Base-by-base conservation (phyloP, 2,329 filamentous ascomycete species). In the Fusarium buxicola region DNA sequence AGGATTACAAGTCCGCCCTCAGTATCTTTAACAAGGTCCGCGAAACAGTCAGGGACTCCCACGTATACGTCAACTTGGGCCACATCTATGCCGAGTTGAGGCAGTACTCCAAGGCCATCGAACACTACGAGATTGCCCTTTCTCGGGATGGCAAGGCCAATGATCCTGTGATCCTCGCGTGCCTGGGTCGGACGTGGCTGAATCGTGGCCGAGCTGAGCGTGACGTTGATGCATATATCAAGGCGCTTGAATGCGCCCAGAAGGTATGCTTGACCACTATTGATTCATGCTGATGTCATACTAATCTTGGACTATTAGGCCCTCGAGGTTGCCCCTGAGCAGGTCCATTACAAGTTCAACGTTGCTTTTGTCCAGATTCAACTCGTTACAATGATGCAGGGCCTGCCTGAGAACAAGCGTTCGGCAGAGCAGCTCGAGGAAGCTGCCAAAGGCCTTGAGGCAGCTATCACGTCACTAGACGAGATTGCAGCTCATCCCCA, bases 301-400 rank as follows among this genome's bases (percentile, higher is more conserved):
- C 58, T 72, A 41, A 72, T 40, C 9, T 5, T 10, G 7, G 8
- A 43, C n/a, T 16, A 45, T 7, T 28, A 90, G 85, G 92, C 94
- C 24, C 86, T 96, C 15, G 86, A 88, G 52, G 85, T 91, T 51
- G 88, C 91, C 1, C 91, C 93, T 0, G 91, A 95, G 5, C 92
- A 96, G 70, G 84, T 94, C 27, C 92, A 97, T 76, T 92, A 95
- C 76, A 92, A 95, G 75, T 99, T 99, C 84, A 99, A 99, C 72
- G 92, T 99, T 25, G 95, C 95, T 1, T 99, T 97, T 73, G 92
- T 98, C 25, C 95, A 98, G 74, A 96, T 97, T 62, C 94, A 97
- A 75, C 88, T 98, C 51, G 94, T 94, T 16, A 90, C 90, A 40
- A 86, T 91, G 27, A 88, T 97, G 51, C 89, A 92, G 76, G 83